Conservation (phyloP, 2,329 filamentous ascomycete species). For the Phyllosticta citrichinensis region DNA sequence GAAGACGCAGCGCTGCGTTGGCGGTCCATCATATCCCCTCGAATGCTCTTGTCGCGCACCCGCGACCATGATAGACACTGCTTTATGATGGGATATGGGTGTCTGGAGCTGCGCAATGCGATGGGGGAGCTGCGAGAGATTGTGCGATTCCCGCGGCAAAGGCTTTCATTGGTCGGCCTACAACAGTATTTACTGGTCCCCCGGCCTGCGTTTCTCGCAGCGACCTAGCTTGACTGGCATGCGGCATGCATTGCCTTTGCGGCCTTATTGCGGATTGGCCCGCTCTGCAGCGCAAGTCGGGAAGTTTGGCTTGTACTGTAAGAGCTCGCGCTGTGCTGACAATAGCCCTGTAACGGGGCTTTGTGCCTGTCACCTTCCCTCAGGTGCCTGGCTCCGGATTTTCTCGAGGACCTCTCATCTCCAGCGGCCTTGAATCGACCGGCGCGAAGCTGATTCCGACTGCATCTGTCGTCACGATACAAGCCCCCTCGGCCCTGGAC, state of each 20-base stretch:
- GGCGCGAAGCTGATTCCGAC: not conserved
- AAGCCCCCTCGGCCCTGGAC: not conserved
- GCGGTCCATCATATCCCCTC: not conserved
- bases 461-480: not conserved
- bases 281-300: conserved; percentile 10
- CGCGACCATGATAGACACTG: conserved; percentile 4
- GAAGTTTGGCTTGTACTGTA: conserved; percentile 10
- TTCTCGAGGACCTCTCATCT: not conserved
- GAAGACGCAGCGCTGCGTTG: conserved; percentile 4
- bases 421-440: not conserved
- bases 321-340: not conserved
- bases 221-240: conserved; percentile 12
- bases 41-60: not conserved
- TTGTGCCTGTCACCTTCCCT: not conserved
- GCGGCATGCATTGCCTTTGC: conserved; percentile 1
- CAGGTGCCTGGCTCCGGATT: not conserved
- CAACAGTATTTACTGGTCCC: conserved; percentile 3
- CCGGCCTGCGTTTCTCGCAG: conserved; percentile 11
- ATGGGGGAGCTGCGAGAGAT: conserved; percentile 6
- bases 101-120: conserved; percentile 3
- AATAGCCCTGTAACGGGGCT: not conserved
- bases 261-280: conserved; percentile 11
- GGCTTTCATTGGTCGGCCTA: conserved; percentile 9
- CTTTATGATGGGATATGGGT: not conserved
- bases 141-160: conserved; percentile 10